A percentile compares a stretch with the other conserved stretches of the same genome.
These are phyloP conservation scores for Aspergillus ochraceoroseus DNA, from an alignment of 2,329 filamentous ascomycete species.

Conservation along the genomic window DNA sequence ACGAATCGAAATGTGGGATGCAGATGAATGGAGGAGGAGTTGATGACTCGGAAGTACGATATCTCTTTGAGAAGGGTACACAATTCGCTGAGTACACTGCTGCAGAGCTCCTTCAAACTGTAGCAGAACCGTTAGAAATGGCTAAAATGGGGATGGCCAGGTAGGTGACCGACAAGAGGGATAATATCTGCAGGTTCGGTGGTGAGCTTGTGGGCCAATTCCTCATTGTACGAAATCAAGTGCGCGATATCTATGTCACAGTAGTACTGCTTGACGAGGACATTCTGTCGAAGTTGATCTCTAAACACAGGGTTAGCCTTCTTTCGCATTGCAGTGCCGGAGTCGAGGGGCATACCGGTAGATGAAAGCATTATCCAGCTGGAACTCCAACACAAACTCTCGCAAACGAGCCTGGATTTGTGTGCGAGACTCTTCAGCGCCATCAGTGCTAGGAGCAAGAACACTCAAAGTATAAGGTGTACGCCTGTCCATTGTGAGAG, in stretches of 20 bases:
- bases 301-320: slow-evolving; percentile 44
- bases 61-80: slow-evolving; percentile 68
- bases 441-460: slow-evolving; percentile 62
- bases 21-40: slow-evolving; percentile 86
- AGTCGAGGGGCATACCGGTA: slow-evolving; percentile 66
- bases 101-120: slow-evolving; percentile 89
- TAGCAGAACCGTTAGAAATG: slow-evolving; percentile 1
- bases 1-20: slow-evolving; percentile 85
- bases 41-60: slow-evolving; percentile 83
- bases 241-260: slow-evolving; percentile 96
- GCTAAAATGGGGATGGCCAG: neutral
- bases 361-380: slow-evolving; percentile 88
- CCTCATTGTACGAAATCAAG: slow-evolving; percentile 92
- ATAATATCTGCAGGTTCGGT: slow-evolving; percentile 91
- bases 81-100: slow-evolving; percentile 86
- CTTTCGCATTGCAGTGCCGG: too few relatives aligned
- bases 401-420: slow-evolving; percentile 75
- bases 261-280: slow-evolving; percentile 86
- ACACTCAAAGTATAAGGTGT: slow-evolving; percentile 82
- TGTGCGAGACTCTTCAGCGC: slow-evolving; percentile 62
- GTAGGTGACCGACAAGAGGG: slow-evolving; percentile 62
- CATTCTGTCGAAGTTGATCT: slow-evolving; percentile 93
- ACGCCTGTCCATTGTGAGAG: slow-evolving; percentile 69
- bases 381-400: slow-evolving; percentile 88
- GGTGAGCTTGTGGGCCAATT: slow-evolving; percentile 81